These are phyloP conservation scores for Arthroderma sp. DNA, from an alignment of 2,329 filamentous ascomycete species.

Conservation along the genomic window DNA sequence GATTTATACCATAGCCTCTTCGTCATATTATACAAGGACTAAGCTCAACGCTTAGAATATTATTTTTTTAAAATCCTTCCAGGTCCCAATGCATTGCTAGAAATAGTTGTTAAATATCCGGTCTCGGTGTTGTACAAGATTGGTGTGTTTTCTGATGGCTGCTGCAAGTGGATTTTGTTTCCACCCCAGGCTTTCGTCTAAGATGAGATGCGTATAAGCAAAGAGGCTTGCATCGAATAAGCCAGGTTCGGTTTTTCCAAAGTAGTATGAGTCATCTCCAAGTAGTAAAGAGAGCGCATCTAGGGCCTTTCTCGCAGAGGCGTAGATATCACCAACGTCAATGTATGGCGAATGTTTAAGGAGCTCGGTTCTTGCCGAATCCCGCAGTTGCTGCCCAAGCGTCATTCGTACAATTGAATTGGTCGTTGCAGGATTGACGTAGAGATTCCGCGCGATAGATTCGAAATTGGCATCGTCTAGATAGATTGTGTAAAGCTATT, in stretches of 20 bases:
- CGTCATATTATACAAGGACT: too few species aligned
- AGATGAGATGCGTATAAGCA: constrained; percentile 70
- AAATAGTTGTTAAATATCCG: constrained; percentile 44
- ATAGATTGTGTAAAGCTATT: constrained; percentile 67
- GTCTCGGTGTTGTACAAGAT: constrained; percentile 53
- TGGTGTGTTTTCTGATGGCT: constrained; percentile 43
- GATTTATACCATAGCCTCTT: too few species aligned
- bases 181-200: constrained; percentile 54
- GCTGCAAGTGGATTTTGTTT: constrained; percentile 46
- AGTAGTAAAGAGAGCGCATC: constrained; percentile 48
- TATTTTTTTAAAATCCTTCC: too few species aligned
- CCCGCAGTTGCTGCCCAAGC: constrained; percentile 52
- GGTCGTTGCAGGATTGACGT: constrained; percentile 50
- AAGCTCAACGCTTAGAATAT: too few species aligned
- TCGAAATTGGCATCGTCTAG: constrained; percentile 53
- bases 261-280: constrained; percentile 49
- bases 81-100: constrained; percentile 8
- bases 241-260: constrained; percentile 44
- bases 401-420: constrained; percentile 50
- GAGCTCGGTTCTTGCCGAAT: constrained; percentile 63
- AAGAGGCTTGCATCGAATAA: constrained; percentile 84
- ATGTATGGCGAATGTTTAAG: constrained; percentile 46
- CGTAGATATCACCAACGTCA: constrained; percentile 44
- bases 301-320: constrained; percentile 50
- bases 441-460: constrained; percentile 55